Evolutionary conservation across 495 filamentous ascomycete genomes (phyloP), one percentile per base, ranked within the genome.

Genomic region (Aspergillus haitiensis): DNA sequence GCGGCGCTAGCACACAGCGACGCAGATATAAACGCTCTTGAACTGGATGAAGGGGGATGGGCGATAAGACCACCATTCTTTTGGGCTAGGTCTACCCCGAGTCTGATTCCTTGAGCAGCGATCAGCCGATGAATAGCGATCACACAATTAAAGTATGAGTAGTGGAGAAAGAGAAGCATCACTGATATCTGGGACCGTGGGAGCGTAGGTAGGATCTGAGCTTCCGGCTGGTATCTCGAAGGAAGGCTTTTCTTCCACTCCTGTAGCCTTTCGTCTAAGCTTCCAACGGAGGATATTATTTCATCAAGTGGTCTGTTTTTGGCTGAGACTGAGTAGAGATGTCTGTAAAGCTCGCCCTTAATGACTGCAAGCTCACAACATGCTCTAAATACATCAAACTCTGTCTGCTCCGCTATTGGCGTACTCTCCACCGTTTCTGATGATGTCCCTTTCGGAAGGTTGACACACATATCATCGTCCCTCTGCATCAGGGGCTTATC

Each of bases 81-180:
- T 32, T 56, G 16, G 11, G 48, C 32, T 2, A 64, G 34, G 32
- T 64, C 58, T 21, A 56, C 42, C 1, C 36, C 52, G 1, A 46
- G 59, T 2, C 42, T 21, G 4, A 66, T 18, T 15, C 51, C 61
- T 7, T 52, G 50, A 8, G 16, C 46, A 18, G 52, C 61, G 13
- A 63, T 49, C 3, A 63, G 34, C 7, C 55, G 61, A 32, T 67
- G 64, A 13, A 67, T 61, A 15, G 64, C 61, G 15, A 67, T 67
- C n/a, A 67, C 50, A 49, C 64, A 67, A 27, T 67, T 51, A 27
- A 64, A 64, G 27, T 67, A 67, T 2, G 61, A 61, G 33, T 59
- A 64, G 37, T 67, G 61, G 0, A 61, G 51, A 21, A 55, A 56
- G 6, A 67, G 51, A 6, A 67, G 47, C 2, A 54, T 52, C 10